phyloP scores from a whole-genome alignment of 164 flowering plant species.

The Platanus orientalis region DNA sequence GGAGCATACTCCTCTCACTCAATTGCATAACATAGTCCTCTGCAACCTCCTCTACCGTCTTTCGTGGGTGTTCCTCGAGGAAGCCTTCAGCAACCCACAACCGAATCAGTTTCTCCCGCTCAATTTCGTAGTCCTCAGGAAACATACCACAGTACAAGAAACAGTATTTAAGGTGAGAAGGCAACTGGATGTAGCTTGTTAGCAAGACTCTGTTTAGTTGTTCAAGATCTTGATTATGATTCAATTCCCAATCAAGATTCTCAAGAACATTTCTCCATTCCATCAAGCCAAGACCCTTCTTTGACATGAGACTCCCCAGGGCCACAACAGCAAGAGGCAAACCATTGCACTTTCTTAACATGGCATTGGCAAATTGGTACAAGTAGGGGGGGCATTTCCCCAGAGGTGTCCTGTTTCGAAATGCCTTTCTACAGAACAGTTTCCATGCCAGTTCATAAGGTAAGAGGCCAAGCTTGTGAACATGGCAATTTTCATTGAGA shows the following conservation, averaged over 20 bases:
- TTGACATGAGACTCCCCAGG: constrained; percentile 13
- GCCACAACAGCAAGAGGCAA: constrained; percentile 12
- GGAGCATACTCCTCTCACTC: neutral
- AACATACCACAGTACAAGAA: constrained; percentile 1
- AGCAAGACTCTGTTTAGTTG: neutral
- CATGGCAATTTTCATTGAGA: neutral
- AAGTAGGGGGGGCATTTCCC: constrained; percentile 7
- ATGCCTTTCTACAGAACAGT: constrained; percentile 8
- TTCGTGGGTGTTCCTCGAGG: neutral
- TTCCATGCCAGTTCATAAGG: neutral
- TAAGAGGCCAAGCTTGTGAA: neutral
- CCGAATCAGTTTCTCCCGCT: neutral
- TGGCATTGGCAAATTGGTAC: neutral
- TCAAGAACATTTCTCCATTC: constrained; percentile 7
- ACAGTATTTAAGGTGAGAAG: neutral
- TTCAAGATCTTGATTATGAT: constrained; percentile 6
- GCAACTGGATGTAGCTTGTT: neutral
- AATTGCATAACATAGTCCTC: neutral
- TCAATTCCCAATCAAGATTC: constrained; percentile 10
- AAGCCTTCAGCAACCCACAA: constrained; percentile 4
- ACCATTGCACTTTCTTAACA: constrained; percentile 9
- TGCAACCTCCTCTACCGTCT: constrained; percentile 1
- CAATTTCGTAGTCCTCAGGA: neutral
- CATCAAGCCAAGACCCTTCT: neutral
- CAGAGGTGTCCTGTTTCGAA: neutral